These are phyloP conservation scores for Blastocystis hominis DNA, from an alignment of 352 stramenopile genomes.

Conservation along the genomic window DNA sequence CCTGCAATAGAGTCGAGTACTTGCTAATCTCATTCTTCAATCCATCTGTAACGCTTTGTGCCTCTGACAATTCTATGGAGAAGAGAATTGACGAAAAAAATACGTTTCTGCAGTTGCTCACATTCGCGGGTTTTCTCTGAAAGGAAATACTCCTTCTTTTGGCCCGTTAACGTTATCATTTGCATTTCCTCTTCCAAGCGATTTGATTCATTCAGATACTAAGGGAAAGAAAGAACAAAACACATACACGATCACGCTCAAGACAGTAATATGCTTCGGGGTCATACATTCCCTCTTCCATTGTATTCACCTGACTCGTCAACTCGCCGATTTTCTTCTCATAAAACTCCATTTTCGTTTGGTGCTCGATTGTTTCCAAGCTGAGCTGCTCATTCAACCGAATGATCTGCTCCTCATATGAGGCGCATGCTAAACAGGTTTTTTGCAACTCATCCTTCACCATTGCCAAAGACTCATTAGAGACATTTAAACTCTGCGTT, in stretches of 20 bases:
- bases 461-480: neutral
- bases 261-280: constrained; percentile 51
- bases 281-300: constrained; percentile 54
- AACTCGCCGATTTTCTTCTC: constrained; percentile 37
- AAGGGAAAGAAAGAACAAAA: neutral
- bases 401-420: constrained; percentile 44
- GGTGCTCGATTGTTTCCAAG: constrained; percentile 8
- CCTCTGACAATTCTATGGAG: neutral
- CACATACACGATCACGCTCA: constrained; percentile 24
- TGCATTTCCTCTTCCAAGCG: constrained; percentile 39
- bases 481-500: neutral
- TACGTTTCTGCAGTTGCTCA: neutral
- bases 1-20: neutral
- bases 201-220: constrained; percentile 18
- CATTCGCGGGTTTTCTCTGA: constrained; percentile 30
- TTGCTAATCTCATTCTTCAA: neutral
- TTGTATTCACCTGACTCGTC: neutral
- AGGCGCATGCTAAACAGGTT: neutral
- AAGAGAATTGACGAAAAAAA: neutral
- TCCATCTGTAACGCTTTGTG: neutral
- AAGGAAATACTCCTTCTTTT: constrained; percentile 48
- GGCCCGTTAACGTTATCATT: constrained; percentile 14
- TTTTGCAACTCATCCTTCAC: constrained; percentile 44
- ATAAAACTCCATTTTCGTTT: neutral
- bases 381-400: constrained; percentile 37